These are phyloP conservation scores for Naganishia friedmannii DNA, from an alignment of 768 basidiomycete genomes.

Conservation along the genomic window DNA sequence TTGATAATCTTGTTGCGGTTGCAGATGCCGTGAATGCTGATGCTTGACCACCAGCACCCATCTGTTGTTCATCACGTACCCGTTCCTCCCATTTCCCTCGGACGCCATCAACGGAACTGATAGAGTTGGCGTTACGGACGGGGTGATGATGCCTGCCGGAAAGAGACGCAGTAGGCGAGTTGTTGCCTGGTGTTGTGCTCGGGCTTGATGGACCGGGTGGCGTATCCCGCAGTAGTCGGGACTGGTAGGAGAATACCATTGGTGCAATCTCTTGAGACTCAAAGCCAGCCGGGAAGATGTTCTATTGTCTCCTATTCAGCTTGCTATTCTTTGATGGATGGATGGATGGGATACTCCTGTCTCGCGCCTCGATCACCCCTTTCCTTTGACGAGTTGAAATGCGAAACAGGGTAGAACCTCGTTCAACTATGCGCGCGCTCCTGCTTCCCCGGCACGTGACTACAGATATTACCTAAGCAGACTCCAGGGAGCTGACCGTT, in stretches of 20 bases:
- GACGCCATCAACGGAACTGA: not conserved
- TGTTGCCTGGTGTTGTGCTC: not conserved
- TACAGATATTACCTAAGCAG: too few relatives aligned
- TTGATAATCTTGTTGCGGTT: not conserved
- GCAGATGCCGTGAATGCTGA: not conserved
- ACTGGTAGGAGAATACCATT: conserved; percentile 24
- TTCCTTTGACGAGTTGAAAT: not conserved
- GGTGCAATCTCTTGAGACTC: too few relatives aligned
- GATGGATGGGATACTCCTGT: not conserved
- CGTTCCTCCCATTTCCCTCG: conserved; percentile 9
- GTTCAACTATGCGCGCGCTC: not conserved
- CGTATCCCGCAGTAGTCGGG: conserved; percentile 7
- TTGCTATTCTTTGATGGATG: too few relatives aligned
- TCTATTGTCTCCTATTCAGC: not conserved
- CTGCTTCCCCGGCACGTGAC: too few relatives aligned
- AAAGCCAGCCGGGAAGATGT: too few relatives aligned
- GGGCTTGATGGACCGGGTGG: not conserved
- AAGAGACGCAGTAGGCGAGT: not conserved
- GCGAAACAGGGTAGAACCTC: not conserved
- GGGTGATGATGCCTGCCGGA: not conserved
- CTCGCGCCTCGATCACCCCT: not conserved
- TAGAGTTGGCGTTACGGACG: not conserved
- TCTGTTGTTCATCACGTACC: not conserved
- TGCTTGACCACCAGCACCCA: not conserved
- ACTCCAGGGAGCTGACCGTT: too few relatives aligned